Conservation (phyloP, 78 protist species). For the Planoprotostelium fungivorum region DNA sequence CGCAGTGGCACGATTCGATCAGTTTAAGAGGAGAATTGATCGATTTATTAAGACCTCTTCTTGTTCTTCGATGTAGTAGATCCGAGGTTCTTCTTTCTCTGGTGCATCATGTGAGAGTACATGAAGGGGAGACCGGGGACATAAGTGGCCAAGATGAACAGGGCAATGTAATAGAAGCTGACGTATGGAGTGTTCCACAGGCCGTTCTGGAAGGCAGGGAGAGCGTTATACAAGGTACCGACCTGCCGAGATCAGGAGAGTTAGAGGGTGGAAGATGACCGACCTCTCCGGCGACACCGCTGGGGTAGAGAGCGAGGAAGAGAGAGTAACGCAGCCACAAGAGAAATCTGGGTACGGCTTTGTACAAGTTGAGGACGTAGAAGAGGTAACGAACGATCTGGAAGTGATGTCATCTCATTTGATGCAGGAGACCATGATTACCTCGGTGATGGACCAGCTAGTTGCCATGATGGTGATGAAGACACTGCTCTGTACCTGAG, state of each 20-base stretch:
- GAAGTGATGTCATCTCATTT: background rate
- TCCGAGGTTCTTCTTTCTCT: slow-evolving; percentile 30
- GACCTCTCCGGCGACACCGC: slow-evolving; percentile 68
- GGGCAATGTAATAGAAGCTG: slow-evolving; percentile 5
- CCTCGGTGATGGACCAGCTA: slow-evolving; percentile 65
- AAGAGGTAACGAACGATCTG: slow-evolving; percentile 48
- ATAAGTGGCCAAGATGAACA: slow-evolving; percentile 23
- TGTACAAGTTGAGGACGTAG: slow-evolving; percentile 49
- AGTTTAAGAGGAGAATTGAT: no score
- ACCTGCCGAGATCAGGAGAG: background rate
- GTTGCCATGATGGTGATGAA: slow-evolving; percentile 30
- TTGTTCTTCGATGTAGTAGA: background rate
- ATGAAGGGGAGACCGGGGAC: slow-evolving; percentile 64
- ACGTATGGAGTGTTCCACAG: background rate
- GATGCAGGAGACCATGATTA: background rate
- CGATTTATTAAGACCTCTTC: no score
- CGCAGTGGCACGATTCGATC: no score
- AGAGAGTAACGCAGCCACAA: slow-evolving; percentile 63
- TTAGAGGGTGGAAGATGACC: no score
- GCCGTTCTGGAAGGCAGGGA: background rate
- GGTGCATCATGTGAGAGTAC: slow-evolving; percentile 63
- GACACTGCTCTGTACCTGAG: no score
- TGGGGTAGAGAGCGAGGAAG: slow-evolving; percentile 56
- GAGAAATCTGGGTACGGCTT: slow-evolving; percentile 43
- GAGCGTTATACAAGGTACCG: background rate